Evolutionary conservation across 345 rosid species (phyloP).

Genomic region (Ceriops tagal): DNA sequence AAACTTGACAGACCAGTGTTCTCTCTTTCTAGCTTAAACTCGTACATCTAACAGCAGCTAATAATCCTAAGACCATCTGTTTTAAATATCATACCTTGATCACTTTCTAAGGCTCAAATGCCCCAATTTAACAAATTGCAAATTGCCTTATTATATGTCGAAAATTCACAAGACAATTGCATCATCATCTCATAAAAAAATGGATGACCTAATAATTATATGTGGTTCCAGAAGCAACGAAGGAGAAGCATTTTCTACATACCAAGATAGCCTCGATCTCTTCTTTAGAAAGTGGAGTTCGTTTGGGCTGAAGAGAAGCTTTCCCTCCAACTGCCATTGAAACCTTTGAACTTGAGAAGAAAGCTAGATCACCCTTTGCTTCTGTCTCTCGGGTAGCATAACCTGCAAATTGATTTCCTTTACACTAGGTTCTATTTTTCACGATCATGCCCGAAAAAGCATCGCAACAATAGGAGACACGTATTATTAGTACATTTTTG

Average conservation of each 20-base stretch:
- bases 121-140: neutral
- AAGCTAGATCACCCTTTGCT: conserved; percentile 42
- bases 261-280: conserved; percentile 91
- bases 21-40: too few relatives aligned
- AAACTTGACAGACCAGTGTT: neutral
- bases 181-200: neutral
- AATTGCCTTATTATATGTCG: neutral
- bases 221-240: neutral
- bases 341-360: conserved; percentile 51
- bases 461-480: too few relatives aligned
- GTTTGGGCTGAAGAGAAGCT: conserved; percentile 86
- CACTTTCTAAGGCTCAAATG: neutral
- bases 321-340: conserved; percentile 57
- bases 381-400: conserved; percentile 34
- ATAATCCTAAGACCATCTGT: neutral
- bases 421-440: neutral
- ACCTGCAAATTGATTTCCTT: conserved; percentile 28
- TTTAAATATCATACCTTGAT: neutral
- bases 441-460: too few relatives aligned
- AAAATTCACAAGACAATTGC: neutral
- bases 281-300: conserved; percentile 69
- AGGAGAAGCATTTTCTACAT: conserved; percentile 11
- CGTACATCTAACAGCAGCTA: neutral
- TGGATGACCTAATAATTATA: neutral
- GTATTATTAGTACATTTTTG: too few relatives aligned